Percentiles rank a stretch among this genome's conserved stretches.
These are phyloP conservation scores for Kwoniella bestiolae DNA, from an alignment of 768 basidiomycete genomes.

Conservation along the genomic window DNA sequence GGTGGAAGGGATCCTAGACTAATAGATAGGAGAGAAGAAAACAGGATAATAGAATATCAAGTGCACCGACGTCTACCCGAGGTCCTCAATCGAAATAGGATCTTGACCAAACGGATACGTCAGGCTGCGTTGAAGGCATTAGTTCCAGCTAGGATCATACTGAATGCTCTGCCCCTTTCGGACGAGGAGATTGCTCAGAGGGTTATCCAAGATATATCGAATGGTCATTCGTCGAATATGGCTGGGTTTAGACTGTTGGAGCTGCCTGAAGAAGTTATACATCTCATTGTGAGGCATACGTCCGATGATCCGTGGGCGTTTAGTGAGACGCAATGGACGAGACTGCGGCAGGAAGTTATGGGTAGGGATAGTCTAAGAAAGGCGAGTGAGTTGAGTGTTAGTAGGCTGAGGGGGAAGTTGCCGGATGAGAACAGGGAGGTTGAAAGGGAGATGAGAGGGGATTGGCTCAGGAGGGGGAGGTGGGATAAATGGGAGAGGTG, in stretches of 20 bases:
- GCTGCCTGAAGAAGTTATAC: conserved; percentile 42
- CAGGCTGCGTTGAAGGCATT: conserved; percentile 28
- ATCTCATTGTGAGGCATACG: conserved; percentile 36
- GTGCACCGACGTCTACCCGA: conserved; percentile 30
- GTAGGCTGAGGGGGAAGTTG: conserved; percentile 20
- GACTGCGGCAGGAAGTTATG: conserved; percentile 29
- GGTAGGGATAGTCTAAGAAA: conserved; percentile 25
- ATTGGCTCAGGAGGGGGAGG: conserved; percentile 35
- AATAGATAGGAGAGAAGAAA: conserved; percentile 11
- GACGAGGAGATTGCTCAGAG: conserved; percentile 27
- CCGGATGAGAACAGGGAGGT: conserved; percentile 15
- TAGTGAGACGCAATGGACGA: conserved; percentile 33
- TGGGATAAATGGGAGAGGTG: conserved; percentile 48
- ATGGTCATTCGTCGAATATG: not conserved
- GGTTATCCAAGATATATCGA: conserved; percentile 25
- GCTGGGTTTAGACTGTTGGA: conserved; percentile 37
- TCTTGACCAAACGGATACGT: conserved; percentile 32
- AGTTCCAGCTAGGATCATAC: conserved; percentile 33
- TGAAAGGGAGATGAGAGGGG: conserved; percentile 19
- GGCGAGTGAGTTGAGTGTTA: conserved; percentile 5
- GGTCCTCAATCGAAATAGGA: conserved; percentile 37
- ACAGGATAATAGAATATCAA: conserved; percentile 21
- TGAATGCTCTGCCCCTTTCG: conserved; percentile 28
- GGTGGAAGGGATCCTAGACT: not conserved
- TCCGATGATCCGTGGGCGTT: conserved; percentile 40